Evolutionary conservation across 768 basidiomycete genomes (phyloP).

Genomic region (Lentinula guzmanii): DNA sequence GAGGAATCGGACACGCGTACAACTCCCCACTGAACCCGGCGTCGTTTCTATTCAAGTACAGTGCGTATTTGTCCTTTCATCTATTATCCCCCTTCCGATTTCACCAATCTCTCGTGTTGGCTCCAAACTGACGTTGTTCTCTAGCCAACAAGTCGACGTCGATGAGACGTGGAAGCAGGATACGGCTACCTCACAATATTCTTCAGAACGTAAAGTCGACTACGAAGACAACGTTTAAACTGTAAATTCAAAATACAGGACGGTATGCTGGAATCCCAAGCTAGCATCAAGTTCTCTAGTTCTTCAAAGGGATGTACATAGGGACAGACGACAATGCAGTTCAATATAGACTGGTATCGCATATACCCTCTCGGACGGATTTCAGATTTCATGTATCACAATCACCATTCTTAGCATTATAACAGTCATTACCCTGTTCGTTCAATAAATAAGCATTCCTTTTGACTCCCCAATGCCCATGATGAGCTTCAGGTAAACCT

Average conservation of each 20-base stretch:
- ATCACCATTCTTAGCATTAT: not conserved
- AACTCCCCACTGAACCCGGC: not conserved
- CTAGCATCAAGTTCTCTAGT: not conserved
- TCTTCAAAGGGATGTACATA: not conserved
- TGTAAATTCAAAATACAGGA: not conserved
- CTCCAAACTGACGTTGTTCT: too few species aligned
- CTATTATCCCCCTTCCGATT: too few species aligned
- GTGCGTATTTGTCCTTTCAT: not conserved
- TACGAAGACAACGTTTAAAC: not conserved
- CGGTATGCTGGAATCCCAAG: not conserved
- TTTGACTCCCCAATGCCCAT: not conserved
- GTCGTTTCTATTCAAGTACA: slow-evolving; percentile 4
- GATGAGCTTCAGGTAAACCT: not conserved
- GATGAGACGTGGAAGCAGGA: slow-evolving; percentile 2
- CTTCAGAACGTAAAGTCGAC: slow-evolving; percentile 2
- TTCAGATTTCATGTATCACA: not conserved
- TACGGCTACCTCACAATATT: not conserved
- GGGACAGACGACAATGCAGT: not conserved
- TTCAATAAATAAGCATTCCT: not conserved
- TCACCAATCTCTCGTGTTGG: not conserved
- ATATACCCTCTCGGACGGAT: not conserved
- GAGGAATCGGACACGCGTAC: not conserved
- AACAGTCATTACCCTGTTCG: not conserved
- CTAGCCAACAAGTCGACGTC: slow-evolving; percentile 1
- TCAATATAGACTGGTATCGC: not conserved